Percentiles rank a stretch among this genome's conserved stretches.
Conservation (phyloP, 169 alveolate genomes). For the Eimeria praecox region DNA sequence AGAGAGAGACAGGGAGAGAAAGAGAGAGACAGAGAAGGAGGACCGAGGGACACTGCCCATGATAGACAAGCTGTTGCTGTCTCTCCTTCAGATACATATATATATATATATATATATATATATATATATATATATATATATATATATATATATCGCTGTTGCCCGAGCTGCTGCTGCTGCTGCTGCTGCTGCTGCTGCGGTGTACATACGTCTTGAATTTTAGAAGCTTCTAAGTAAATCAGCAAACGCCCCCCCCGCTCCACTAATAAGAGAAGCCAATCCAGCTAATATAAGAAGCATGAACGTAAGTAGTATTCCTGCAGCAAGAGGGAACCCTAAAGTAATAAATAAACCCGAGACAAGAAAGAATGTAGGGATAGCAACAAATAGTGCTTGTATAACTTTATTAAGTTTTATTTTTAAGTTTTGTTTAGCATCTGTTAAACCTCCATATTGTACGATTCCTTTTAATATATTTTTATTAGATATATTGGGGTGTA, state of each 20-base stretch:
- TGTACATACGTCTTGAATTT: neutral
- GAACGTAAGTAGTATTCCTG: neutral
- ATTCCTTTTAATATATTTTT: neutral
- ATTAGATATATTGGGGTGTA: neutral
- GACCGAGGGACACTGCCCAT: too few relatives aligned
- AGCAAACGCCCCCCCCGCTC: constrained; percentile 3
- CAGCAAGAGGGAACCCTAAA: neutral
- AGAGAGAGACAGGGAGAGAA: too few relatives aligned
- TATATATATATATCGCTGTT: too few relatives aligned
- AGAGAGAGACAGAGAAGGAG: too few relatives aligned
- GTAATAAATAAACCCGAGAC: neutral
- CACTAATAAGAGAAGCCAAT: neutral
- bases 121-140: too few relatives aligned
- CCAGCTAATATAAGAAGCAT: neutral
- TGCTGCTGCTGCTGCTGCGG: neutral
- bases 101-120: too few relatives aligned
- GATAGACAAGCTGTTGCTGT: too few relatives aligned
- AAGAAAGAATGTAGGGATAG: neutral
- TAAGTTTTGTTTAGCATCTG: neutral
- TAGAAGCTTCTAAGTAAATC: neutral
- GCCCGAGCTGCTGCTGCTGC: too few relatives aligned
- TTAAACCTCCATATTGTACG: neutral
- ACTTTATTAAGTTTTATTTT: neutral
- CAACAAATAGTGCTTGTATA: neutral
- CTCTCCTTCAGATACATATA: too few relatives aligned